phyloP scores from a whole-genome alignment of 192 early-diverging fungal genomes.

The Coemansia biformis region DNA sequence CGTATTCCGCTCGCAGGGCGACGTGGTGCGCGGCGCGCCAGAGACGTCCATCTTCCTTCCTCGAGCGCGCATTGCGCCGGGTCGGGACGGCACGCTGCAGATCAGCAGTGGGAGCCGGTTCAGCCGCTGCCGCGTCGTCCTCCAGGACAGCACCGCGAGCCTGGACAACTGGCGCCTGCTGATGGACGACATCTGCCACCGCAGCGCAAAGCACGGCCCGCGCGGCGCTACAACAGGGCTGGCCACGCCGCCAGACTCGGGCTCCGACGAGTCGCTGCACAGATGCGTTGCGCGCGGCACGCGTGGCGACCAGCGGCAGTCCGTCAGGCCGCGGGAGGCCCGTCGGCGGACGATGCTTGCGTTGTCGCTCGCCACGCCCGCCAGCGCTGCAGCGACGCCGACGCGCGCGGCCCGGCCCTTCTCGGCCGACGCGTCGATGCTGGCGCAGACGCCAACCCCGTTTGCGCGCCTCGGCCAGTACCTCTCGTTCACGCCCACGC shows the following conservation, averaged over 20 bases:
- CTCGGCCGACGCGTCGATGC: conserved; percentile 38
- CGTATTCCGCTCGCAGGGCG: conserved; percentile 48
- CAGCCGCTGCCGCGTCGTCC: conserved; percentile 35
- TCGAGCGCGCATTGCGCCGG: conserved; percentile 20
- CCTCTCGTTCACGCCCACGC: conserved; percentile 23
- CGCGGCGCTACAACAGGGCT: conserved; percentile 3
- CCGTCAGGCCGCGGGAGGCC: too few species aligned
- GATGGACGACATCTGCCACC: conserved; percentile 26
- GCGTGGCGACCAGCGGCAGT: neutral
- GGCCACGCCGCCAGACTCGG: conserved; percentile 37
- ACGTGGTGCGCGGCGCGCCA: conserved; percentile 38
- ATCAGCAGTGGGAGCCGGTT: conserved; percentile 34
- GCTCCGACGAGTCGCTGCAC: conserved; percentile 22
- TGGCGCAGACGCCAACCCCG: conserved; percentile 22
- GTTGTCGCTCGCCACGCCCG: neutral
- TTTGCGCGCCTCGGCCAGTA: conserved; percentile 7
- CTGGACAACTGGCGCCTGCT: conserved; percentile 35
- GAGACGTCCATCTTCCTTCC: conserved; percentile 45
- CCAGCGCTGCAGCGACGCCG: conserved; percentile 7
- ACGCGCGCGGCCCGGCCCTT: conserved; percentile 29
- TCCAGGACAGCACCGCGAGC: conserved; percentile 31
- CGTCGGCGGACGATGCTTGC: conserved; percentile 1
- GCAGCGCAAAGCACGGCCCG: neutral
- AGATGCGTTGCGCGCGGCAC: neutral
- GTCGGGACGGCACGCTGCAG: conserved; percentile 24